phyloP scores from a whole-genome alignment of 2,329 filamentous ascomycete species.

The Colletotrichum nymphaeae region DNA sequence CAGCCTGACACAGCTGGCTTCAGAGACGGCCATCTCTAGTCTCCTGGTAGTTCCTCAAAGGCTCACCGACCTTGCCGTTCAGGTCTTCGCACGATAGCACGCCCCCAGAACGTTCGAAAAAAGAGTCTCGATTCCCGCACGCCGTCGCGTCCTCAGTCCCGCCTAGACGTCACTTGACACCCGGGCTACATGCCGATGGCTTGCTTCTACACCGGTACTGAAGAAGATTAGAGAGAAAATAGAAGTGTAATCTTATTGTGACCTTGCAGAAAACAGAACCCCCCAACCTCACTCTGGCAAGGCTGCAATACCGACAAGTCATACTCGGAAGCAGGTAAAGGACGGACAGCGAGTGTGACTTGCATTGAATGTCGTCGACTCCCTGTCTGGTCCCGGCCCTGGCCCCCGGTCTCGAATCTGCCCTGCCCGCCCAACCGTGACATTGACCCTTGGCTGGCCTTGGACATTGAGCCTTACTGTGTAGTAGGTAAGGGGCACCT shows the following conservation, averaged over 20 bases:
- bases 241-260: slow-evolving; percentile 18
- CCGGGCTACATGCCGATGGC: slow-evolving; percentile 5
- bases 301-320: neutral
- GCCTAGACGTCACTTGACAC: slow-evolving; percentile 26
- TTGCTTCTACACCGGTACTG: neutral
- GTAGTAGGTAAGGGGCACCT: neutral
- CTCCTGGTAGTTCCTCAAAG: neutral
- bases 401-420: neutral
- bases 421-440: neutral
- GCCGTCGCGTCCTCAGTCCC: slow-evolving; percentile 1
- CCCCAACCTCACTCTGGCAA: neutral
- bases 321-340: neutral
- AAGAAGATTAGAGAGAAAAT: slow-evolving; percentile 18
- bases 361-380: neutral
- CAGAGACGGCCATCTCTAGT: slow-evolving; percentile 3
- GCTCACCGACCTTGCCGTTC: slow-evolving; percentile 1
- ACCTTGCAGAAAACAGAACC: neutral
- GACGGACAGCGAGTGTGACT: neutral
- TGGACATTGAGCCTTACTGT: neutral
- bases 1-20: slow-evolving; percentile 28
- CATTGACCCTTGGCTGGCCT: neutral
- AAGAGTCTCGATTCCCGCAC: slow-evolving; percentile 5
- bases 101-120: neutral
- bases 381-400: neutral
- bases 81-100: neutral